phyloP scores from a whole-genome alignment of 129 eudicot species.

The Pseudognaphalium luteoalbum region DNA sequence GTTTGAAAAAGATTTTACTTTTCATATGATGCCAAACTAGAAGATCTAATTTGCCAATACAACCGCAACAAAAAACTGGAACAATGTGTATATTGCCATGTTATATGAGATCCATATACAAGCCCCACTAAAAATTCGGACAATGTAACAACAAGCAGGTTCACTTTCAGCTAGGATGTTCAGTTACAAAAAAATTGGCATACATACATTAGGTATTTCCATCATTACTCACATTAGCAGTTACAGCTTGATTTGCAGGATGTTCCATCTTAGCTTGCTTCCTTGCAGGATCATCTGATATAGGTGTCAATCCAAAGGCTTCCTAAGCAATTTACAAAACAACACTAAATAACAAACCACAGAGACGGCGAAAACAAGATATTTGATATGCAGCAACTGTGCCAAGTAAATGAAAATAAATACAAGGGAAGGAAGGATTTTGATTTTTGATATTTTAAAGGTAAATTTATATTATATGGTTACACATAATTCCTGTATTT shows the following conservation, averaged over 20 bases:
- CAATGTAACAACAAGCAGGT: background rate
- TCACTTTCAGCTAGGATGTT: background rate
- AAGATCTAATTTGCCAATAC: too few relatives aligned
- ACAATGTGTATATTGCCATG: background rate
- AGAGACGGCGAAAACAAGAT: background rate
- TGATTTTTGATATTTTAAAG: background rate
- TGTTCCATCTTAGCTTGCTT: slow-evolving; percentile 36
- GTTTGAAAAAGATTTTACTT: too few relatives aligned
- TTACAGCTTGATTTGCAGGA: slow-evolving; percentile 32
- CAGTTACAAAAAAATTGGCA: background rate
- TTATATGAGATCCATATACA: background rate
- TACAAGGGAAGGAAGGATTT: slow-evolving; percentile 10
- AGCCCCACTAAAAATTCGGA: background rate
- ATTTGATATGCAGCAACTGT: slow-evolving; percentile 22
- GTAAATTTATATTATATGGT: slow-evolving; percentile 9
- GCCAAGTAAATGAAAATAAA: slow-evolving; percentile 9
- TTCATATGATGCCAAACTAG: too few relatives aligned
- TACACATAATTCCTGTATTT: background rate
- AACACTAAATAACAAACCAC: background rate
- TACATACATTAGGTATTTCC: slow-evolving; percentile 18
- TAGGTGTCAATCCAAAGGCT: slow-evolving; percentile 34
- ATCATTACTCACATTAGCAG: slow-evolving; percentile 25
- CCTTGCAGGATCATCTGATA: slow-evolving; percentile 39
- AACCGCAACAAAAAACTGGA: background rate
- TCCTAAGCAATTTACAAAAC: slow-evolving; percentile 31